phyloP scores from a whole-genome alignment of 83 land plant genomes.

The Diphasiastrum complanatum region DNA sequence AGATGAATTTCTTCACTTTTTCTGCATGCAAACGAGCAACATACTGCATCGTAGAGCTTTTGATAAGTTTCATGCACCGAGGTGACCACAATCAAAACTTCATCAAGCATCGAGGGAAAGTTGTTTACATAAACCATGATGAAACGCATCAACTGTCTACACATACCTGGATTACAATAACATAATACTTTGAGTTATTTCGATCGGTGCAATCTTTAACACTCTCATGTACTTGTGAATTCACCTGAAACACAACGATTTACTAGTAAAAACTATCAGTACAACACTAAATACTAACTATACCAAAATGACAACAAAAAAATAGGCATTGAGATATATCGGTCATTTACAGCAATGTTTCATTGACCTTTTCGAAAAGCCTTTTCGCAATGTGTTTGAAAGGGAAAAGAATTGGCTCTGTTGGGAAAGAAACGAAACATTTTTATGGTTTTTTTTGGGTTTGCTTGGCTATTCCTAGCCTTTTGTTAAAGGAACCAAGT shows the following conservation, averaged over 20 bases:
- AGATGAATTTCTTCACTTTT: slow-evolving; percentile 63
- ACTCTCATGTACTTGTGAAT: slow-evolving; percentile 71
- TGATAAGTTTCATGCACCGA: background rate
- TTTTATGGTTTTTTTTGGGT: too few relatives aligned
- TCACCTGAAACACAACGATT: slow-evolving; percentile 72
- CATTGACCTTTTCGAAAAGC: too few relatives aligned
- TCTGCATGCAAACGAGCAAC: slow-evolving; percentile 89
- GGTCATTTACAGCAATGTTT: too few relatives aligned
- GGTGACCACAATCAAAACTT: background rate
- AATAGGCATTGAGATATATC: too few relatives aligned
- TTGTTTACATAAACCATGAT: background rate
- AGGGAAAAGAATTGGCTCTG: too few relatives aligned
- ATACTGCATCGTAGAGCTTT: slow-evolving; percentile 52
- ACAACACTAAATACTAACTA: too few relatives aligned
- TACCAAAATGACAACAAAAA: too few relatives aligned
- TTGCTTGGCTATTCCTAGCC: too few relatives aligned
- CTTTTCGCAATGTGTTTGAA: too few relatives aligned
- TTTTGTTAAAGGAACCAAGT: too few relatives aligned
- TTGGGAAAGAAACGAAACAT: too few relatives aligned
- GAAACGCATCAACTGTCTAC: background rate
- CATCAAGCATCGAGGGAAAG: background rate
- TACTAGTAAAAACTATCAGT: too few relatives aligned
- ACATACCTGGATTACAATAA: slow-evolving; percentile 81
- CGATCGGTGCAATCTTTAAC: slow-evolving; percentile 76
- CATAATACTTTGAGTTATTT: slow-evolving; percentile 80